A percentile compares a stretch with the other conserved stretches of the same genome.
Conservation (phyloP, 306 rosid genomes). For the Casuarina cunninghamiana region DNA sequence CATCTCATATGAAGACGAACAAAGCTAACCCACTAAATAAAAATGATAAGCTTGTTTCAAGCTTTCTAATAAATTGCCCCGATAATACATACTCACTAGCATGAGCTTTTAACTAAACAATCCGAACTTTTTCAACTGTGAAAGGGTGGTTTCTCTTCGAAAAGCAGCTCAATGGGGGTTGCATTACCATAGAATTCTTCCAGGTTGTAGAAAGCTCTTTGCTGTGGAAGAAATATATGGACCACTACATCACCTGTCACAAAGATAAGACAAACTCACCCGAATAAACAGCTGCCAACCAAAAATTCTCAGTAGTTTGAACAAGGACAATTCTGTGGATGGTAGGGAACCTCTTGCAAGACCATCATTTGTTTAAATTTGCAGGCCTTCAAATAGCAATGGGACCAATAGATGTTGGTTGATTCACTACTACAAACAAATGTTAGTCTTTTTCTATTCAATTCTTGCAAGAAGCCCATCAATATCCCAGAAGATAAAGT, state of each 20-base stretch:
- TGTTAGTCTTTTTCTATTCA: neutral
- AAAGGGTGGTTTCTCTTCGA: slow-evolving; percentile 74
- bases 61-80: slow-evolving; percentile 9
- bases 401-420: neutral
- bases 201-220: slow-evolving; percentile 85
- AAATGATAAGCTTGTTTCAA: neutral
- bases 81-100: slow-evolving; percentile 23
- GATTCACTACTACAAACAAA: neutral
- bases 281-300: neutral
- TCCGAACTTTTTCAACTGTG: slow-evolving; percentile 35
- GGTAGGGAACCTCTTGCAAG: neutral
- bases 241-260: slow-evolving; percentile 84
- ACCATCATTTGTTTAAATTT: neutral
- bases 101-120: neutral
- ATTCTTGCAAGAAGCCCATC: neutral
- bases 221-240: slow-evolving; percentile 90
- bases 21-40: neutral
- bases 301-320: neutral
- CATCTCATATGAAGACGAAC: slow-evolving; percentile 7
- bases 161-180: slow-evolving; percentile 72
- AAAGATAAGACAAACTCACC: slow-evolving; percentile 22
- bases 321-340: neutral
- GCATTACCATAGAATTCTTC: slow-evolving; percentile 93
- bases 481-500: neutral
- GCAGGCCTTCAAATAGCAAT: neutral